Base-by-base conservation (phyloP, 345 rosid species). In the Erysimum cheiranthoides region DNA sequence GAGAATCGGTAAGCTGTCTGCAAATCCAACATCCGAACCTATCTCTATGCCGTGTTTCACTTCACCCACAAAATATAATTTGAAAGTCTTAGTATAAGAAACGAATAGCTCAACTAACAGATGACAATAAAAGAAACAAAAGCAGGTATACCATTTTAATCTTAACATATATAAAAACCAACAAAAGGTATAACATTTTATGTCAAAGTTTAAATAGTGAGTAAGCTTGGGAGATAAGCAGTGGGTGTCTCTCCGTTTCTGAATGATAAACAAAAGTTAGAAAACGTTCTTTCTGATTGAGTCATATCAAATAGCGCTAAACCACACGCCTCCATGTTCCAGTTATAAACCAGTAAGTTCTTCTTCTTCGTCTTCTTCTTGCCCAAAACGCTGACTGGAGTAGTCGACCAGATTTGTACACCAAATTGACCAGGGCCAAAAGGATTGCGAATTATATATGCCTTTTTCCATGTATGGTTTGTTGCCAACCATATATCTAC, bases 151-250 rank as follows among this genome's bases (percentile, higher is more conserved):
- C 1, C 32, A 5, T 31, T 31, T 31, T 21, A 21, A n/a, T n/a
- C n/a, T n/a, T n/a, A n/a, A n/a, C n/a, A n/a, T n/a, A n/a, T n/a
- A n/a, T n/a, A n/a, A n/a, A n/a, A n/a, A n/a, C n/a, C n/a, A n/a
- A n/a, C n/a, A n/a, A n/a, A n/a, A n/a, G n/a, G n/a, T n/a, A n/a
- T n/a, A n/a, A n/a, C n/a, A n/a, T n/a, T n/a, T n/a, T 12, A 27
- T 5, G 32, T 27, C n/a, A 27, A 10, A 49, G 28, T n/a, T 9
- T 21, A 50, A 60, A 17, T 35, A 39, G 65, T 36, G 47, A 60
- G 5, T 38, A 60, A 60, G 65, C 31, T 60, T 36, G 47, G 46
- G 46, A 10, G 6, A 60, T 60, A 36, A 35, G n/a, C 45, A 36
- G 45, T 60, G 6, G 31, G 56, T 51, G 53, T 18, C 53, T 49